These are phyloP conservation scores for Vitis labrusca DNA, from an alignment of 164 flowering plant genomes.

Conservation along the genomic window DNA sequence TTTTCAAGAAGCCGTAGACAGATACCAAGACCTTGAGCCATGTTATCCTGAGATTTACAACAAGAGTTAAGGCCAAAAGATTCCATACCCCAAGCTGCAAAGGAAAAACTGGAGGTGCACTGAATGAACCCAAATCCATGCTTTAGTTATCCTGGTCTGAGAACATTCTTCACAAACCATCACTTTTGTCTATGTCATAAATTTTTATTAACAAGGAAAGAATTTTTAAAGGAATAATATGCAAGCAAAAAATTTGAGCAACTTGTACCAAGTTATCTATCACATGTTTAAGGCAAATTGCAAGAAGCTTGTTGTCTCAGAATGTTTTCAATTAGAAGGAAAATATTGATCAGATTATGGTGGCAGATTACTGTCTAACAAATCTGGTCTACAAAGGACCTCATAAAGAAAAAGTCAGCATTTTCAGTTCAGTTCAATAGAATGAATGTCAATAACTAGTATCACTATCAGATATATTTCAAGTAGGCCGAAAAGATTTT, in stretches of 20 bases:
- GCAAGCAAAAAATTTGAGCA: too few species aligned
- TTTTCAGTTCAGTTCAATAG: not conserved
- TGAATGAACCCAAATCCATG: not conserved
- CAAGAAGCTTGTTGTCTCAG: not conserved
- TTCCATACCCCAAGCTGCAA: not conserved
- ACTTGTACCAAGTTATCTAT: too few species aligned
- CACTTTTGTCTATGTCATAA: too few species aligned
- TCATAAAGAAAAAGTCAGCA: not conserved
- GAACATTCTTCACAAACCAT: too few species aligned
- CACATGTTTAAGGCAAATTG: not conserved
- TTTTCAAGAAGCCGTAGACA: conserved; percentile 90
- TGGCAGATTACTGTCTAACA: not conserved
- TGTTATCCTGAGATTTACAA: conserved; percentile 59
- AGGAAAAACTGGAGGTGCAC: not conserved
- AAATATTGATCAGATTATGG: not conserved
- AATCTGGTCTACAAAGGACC: not conserved
- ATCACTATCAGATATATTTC: too few species aligned
- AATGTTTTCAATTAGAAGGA: not conserved
- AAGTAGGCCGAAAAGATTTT: too few species aligned
- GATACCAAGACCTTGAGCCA: conserved; percentile 88
- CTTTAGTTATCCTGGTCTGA: too few species aligned
- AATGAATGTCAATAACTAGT: too few species aligned
- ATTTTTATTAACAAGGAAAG: too few species aligned
- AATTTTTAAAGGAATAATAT: too few species aligned
- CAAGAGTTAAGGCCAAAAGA: conserved; percentile 3